Percentiles rank a stretch among this genome's conserved stretches.
phyloP scores from a whole-genome alignment of 805 yeast species.

The Candida rishiriensis region DNA sequence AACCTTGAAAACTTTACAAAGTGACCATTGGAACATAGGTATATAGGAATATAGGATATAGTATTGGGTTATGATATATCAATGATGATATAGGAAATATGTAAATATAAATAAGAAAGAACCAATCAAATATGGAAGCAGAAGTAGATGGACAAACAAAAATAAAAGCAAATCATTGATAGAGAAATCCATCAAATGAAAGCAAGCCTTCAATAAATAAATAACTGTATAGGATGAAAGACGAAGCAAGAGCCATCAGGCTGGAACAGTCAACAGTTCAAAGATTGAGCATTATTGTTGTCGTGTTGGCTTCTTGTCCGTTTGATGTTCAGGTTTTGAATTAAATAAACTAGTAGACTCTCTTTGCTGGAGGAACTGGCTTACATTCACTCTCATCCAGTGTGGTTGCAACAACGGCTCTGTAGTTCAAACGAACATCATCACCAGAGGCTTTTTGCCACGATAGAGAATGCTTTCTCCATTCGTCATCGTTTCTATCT shows the following conservation, averaged over 20 bases:
- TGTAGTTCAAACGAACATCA: constrained; percentile 71
- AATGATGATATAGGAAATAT: neutral
- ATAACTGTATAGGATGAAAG: too few relatives aligned
- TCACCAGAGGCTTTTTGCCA: constrained; percentile 79
- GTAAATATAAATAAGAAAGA: constrained; percentile 1
- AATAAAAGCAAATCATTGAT: too few relatives aligned
- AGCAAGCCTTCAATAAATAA: too few relatives aligned
- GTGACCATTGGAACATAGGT: too few relatives aligned
- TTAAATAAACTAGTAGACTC: constrained; percentile 64
- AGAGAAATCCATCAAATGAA: too few relatives aligned
- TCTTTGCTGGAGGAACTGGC: constrained; percentile 94
- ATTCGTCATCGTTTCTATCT: constrained; percentile 88
- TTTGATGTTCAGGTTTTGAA: too few relatives aligned
- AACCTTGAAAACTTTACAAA: too few relatives aligned
- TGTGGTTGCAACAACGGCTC: constrained; percentile 78
- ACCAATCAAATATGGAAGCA: neutral
- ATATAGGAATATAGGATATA: neutral
- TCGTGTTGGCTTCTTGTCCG: too few relatives aligned
- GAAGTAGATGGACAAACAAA: neutral
- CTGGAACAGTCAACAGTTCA: too few relatives aligned
- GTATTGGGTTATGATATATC: neutral
- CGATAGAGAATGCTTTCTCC: constrained; percentile 97
- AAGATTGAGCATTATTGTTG: too few relatives aligned
- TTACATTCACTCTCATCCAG: constrained; percentile 91
- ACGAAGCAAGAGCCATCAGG: too few relatives aligned